phyloP scores from a whole-genome alignment of 768 basidiomycete species.

The Infundibulicybe gibba region DNA sequence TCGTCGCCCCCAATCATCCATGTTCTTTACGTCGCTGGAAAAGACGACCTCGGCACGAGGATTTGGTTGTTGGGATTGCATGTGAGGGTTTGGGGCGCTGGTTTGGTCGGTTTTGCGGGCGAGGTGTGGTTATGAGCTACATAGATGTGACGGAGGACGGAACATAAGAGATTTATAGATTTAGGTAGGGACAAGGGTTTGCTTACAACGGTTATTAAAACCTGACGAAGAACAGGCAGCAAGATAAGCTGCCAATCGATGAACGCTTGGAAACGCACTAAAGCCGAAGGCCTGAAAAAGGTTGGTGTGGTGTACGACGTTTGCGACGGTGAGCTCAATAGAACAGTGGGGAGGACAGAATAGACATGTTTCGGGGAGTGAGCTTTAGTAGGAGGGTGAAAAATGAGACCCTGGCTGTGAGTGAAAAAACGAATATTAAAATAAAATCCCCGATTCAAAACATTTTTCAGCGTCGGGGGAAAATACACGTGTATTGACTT shows the following conservation, averaged over 20 bases:
- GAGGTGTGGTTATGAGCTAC: constrained; percentile 5
- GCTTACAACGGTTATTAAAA: constrained; percentile 3
- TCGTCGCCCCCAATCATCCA: constrained; percentile 80
- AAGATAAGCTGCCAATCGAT: not conserved
- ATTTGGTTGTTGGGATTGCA: constrained; percentile 27
- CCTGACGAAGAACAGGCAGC: not conserved
- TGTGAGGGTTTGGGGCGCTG: constrained; percentile 11
- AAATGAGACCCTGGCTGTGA: constrained; percentile 50
- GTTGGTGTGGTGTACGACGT: constrained; percentile 13
- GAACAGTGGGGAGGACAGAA: constrained; percentile 17
- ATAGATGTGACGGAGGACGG: not conserved
- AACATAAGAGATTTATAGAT: constrained; percentile 1
- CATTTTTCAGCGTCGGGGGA: constrained; percentile 55
- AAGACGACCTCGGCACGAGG: constrained; percentile 62
- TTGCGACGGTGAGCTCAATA: constrained; percentile 24
- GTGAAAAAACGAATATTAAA: constrained; percentile 47
- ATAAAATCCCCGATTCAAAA: constrained; percentile 32
- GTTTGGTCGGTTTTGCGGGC: not conserved
- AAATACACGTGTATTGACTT: constrained; percentile 78
- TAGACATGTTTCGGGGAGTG: constrained; percentile 20
- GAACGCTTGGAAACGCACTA: not conserved
- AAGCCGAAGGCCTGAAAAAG: not conserved
- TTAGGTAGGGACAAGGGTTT: constrained; percentile 6
- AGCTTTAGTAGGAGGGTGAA: constrained; percentile 39
- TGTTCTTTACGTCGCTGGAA: constrained; percentile 74